Evolutionary conservation across 495 filamentous ascomycete genomes (phyloP).

Genomic region (Lepraria neglecta): DNA sequence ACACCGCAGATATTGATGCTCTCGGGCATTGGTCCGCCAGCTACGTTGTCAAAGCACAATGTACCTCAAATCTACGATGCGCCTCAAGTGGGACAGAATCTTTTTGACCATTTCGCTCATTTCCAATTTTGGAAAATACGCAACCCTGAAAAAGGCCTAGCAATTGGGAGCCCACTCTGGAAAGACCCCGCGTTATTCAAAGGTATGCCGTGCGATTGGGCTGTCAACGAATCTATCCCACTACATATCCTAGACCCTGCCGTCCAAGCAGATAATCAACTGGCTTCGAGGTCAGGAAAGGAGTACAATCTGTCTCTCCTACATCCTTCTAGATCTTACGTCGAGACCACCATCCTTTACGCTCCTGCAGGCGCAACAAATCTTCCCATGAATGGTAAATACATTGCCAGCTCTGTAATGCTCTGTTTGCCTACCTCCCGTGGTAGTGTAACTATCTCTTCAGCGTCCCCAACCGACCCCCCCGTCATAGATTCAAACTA

Average conservation of each 20-base stretch:
- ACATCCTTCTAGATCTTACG: slow-evolving; percentile 15
- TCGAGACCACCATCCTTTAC: slow-evolving; percentile 30
- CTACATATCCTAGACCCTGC: slow-evolving; percentile 28
- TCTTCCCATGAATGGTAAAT: slow-evolving; percentile 34
- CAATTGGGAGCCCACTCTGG: slow-evolving; percentile 32
- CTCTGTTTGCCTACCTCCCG: slow-evolving; percentile 37
- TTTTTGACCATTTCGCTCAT: slow-evolving; percentile 34
- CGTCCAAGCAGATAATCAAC: slow-evolving; percentile 31
- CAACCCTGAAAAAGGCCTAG: slow-evolving; percentile 34
- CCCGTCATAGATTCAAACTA: slow-evolving; percentile 43
- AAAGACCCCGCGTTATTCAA: slow-evolving; percentile 29
- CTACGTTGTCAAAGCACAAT: slow-evolving; percentile 27
- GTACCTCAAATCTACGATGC: slow-evolving; percentile 27
- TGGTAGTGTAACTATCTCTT: slow-evolving; percentile 38
- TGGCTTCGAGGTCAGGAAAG: too few relatives aligned
- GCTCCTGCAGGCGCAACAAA: slow-evolving; percentile 24
- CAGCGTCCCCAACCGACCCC: slow-evolving; percentile 27
- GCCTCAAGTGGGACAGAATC: slow-evolving; percentile 36
- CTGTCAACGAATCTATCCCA: slow-evolving; percentile 24
- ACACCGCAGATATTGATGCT: slow-evolving; percentile 46
- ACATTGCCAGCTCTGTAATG: slow-evolving; percentile 34
- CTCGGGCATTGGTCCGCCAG: slow-evolving; percentile 38
- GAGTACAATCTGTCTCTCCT: slow-evolving; percentile 21
- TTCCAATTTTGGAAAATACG: slow-evolving; percentile 37
- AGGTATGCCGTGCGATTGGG: slow-evolving; percentile 33